Evolutionary conservation across 2,329 filamentous ascomycete species (phyloP).

Genomic region (Periglandula ipomoeae): DNA sequence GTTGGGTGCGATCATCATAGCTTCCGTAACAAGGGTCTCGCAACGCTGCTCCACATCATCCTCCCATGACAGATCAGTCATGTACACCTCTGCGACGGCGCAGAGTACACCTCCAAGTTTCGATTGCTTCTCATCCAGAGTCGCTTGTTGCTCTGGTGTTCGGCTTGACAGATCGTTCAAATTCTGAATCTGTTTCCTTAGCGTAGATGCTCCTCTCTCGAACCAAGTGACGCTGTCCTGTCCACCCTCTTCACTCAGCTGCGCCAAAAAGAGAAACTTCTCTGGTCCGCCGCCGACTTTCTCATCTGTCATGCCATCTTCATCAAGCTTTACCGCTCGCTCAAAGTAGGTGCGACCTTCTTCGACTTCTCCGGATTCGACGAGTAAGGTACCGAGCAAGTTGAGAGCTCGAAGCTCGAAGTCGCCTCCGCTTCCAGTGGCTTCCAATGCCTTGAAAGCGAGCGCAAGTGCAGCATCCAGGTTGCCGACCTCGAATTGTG

Average conservation of each 20-base stretch:
- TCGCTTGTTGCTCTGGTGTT: conserved; percentile 28
- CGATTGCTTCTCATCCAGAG: conserved; percentile 58
- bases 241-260: conserved; percentile 67
- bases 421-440: conserved; percentile 35
- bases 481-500: conserved; percentile 33
- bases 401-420: conserved; percentile 58
- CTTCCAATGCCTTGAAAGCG: conserved; percentile 34
- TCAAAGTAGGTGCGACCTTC: conserved; percentile 64
- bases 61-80: conserved; percentile 95
- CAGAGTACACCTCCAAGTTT: conserved; percentile 90
- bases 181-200: conserved; percentile 61
- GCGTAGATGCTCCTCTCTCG: conserved; percentile 59
- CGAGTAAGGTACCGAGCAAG: conserved; percentile 69
- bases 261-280: conserved; percentile 91
- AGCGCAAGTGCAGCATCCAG: conserved; percentile 30
- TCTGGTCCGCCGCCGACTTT: conserved; percentile 74
- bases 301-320: conserved; percentile 61
- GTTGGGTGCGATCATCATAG: conserved; percentile 72
- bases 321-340: conserved; percentile 65
- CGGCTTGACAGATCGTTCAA: conserved; percentile 40
- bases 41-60: conserved; percentile 82
- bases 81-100: conserved; percentile 92
- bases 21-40: conserved; percentile 83
- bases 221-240: conserved; percentile 59
- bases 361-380: conserved; percentile 76